A percentile compares a stretch with the other conserved stretches of the same genome.
These are phyloP conservation scores for Bidens hawaiensis DNA, from an alignment of 140 eudicot genomes.

Conservation along the genomic window DNA sequence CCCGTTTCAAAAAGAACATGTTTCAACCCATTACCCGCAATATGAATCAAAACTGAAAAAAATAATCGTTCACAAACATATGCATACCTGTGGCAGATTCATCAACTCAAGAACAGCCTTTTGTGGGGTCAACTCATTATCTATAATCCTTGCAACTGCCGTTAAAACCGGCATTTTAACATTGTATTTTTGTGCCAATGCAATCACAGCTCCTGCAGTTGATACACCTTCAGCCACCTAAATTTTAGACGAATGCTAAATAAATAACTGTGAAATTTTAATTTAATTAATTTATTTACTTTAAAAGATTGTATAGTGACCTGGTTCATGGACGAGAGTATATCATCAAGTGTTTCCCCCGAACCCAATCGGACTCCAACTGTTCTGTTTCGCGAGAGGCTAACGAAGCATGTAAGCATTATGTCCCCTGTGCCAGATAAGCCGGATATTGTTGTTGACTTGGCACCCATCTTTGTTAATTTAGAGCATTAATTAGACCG, in stretches of 20 bases:
- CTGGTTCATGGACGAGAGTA: slow-evolving; percentile 93
- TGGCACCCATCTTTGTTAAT: slow-evolving; percentile 89
- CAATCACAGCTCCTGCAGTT: slow-evolving; percentile 97
- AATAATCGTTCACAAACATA: background rate
- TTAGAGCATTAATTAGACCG: slow-evolving; percentile 13
- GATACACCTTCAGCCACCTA: slow-evolving; percentile 98
- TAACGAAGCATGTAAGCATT: slow-evolving; percentile 96
- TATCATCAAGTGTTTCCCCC: slow-evolving; percentile 90
- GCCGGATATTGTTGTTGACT: slow-evolving; percentile 88
- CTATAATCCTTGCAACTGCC: slow-evolving; percentile 92
- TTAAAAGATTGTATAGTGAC: slow-evolving; percentile 29
- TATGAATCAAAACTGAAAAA: background rate
- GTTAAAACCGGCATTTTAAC: slow-evolving; percentile 97
- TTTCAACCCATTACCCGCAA: background rate
- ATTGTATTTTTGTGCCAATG: slow-evolving; percentile 91
- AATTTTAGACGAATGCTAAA: slow-evolving; percentile 2
- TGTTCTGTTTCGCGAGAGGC: slow-evolving; percentile 91
- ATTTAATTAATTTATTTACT: background rate
- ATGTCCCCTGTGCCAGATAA: slow-evolving; percentile 95
- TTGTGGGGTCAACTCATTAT: slow-evolving; percentile 92
- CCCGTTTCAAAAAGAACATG: background rate
- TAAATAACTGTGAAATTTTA: slow-evolving; percentile 6
- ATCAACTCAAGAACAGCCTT: slow-evolving; percentile 91
- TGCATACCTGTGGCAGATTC: slow-evolving; percentile 93
- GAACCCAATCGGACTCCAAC: slow-evolving; percentile 97